Evolutionary conservation across 345 rosid genomes (phyloP).

Genomic region (Linum tenue): DNA sequence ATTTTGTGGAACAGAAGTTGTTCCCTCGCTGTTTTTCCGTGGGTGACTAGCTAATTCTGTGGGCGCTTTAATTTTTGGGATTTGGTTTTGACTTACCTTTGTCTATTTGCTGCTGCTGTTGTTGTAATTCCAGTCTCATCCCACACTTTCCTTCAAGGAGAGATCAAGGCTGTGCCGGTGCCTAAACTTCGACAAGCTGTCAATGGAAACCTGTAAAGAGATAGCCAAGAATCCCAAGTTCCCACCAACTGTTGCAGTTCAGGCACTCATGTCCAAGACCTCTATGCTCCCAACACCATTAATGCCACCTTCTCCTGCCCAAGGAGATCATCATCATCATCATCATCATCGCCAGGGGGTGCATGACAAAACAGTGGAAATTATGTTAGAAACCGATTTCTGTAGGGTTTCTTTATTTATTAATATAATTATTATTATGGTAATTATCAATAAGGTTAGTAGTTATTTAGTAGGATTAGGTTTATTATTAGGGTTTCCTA

Average conservation of each 20-base stretch:
- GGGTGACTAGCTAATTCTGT: neutral
- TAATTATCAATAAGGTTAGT: no score
- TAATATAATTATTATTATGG: no score
- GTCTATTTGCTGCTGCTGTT: no score
- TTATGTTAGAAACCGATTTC: no score
- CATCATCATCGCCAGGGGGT: neutral
- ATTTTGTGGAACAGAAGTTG: neutral
- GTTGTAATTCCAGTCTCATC: constrained; percentile 51
- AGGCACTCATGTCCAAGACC: constrained; percentile 58
- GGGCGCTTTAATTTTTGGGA: neutral
- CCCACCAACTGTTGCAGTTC: constrained; percentile 57
- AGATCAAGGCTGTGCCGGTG: constrained; percentile 58
- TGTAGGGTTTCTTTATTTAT: no score
- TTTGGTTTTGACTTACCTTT: no score
- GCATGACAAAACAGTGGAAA: no score
- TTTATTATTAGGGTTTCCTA: no score
- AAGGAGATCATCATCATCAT: neutral
- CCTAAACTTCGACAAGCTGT: constrained; percentile 59
- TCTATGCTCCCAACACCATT: constrained; percentile 7
- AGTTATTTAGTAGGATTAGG: no score
- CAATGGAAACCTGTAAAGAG: constrained; percentile 59
- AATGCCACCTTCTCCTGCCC: neutral
- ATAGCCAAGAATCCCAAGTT: constrained; percentile 73
- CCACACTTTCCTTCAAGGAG: constrained; percentile 43
- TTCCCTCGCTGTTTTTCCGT: neutral